Percentiles rank a stretch among this genome's conserved stretches.
Evolutionary conservation across 176 grass and related monocot species (phyloP).

Genomic region (Aegilops umbellulata): DNA sequence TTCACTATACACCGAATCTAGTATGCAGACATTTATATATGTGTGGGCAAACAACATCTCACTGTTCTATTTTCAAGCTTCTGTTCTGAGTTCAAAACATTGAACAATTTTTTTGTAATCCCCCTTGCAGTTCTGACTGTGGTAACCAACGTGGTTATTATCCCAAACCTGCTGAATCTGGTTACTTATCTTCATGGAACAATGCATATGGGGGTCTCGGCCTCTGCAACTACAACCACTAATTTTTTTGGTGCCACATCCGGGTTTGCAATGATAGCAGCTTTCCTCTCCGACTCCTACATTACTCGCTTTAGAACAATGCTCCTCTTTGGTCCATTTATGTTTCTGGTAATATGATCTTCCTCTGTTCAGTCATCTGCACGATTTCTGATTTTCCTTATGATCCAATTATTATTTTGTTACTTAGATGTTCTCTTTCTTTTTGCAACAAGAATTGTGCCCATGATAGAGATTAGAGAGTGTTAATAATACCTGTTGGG

Average conservation of each 20-base stretch:
- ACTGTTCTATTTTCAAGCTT: neutral
- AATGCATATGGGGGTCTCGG: slow-evolving; percentile 7
- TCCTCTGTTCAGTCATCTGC: neutral
- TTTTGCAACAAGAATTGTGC: neutral
- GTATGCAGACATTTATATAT: neutral
- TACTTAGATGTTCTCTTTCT: neutral
- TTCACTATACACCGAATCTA: neutral
- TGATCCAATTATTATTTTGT: neutral
- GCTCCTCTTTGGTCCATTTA: slow-evolving; percentile 14
- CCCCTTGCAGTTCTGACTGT: slow-evolving; percentile 8
- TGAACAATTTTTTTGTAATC: neutral
- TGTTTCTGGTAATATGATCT: slow-evolving; percentile 11
- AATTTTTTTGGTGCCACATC: slow-evolving; percentile 16
- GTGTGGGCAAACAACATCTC: neutral
- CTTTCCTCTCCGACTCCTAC: slow-evolving; percentile 15
- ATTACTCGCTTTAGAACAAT: slow-evolving; percentile 9
- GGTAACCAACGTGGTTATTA: slow-evolving; percentile 10
- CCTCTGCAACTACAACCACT: slow-evolving; percentile 10
- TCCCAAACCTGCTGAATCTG: slow-evolving; percentile 7
- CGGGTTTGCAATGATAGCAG: slow-evolving; percentile 10
- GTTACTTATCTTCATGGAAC: slow-evolving; percentile 6
- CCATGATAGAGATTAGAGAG: neutral
- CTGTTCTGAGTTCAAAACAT: neutral
- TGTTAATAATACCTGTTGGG: neutral
- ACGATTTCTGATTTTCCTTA: neutral